Evolutionary conservation across 257 asterid species (phyloP), one percentile per base, ranked within the genome.

Genomic region (Petrea volubilis): DNA sequence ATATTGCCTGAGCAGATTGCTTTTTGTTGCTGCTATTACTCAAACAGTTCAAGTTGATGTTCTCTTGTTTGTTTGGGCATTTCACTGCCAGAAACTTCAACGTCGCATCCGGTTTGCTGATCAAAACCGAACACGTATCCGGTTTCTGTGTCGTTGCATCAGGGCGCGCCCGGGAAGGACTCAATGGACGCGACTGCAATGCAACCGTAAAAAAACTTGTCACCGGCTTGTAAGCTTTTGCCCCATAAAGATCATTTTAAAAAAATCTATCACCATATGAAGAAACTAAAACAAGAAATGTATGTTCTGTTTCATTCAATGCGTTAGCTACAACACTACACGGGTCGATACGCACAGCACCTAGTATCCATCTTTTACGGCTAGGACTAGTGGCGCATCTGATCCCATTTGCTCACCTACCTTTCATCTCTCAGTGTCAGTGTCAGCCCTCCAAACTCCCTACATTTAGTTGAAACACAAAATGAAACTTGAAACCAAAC

Each of bases 51-150:
- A 38, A 41, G 67, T 77, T 71, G 31, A 60, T 11, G 62, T 62
- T 76, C 67, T 77, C 91, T 85, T 86, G 90, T 82, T 83, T 87
- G 73, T 71, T 77, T 23, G 78, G 65, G 70, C 53, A 68, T 75
- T 87, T 89, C 8, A 65, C 63, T 18, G 71, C 65, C 11, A 60
- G 80, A 7, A 71, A 62, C 68, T 77, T 84, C 18, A 85, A 73
- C 52, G 83, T 13, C 55, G 58, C 13, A 7, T 58, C 73, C 75
- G 75, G 71, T 63, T 76, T 72, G 74, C 50, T 53, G 81, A n/a
- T n/a, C n/a, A 44, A 70, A 27, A 74, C 41, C 34, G 79, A 72
- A 69, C 80, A 81, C 59, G 60, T 58, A 18, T 75, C 80, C 33
- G 78, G n/a, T 67, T 72, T 81, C 53, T 41, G 72, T 53, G 74